Conservation (phyloP, 1,139 yeast species). For the Debaryomyces udenii region DNA sequence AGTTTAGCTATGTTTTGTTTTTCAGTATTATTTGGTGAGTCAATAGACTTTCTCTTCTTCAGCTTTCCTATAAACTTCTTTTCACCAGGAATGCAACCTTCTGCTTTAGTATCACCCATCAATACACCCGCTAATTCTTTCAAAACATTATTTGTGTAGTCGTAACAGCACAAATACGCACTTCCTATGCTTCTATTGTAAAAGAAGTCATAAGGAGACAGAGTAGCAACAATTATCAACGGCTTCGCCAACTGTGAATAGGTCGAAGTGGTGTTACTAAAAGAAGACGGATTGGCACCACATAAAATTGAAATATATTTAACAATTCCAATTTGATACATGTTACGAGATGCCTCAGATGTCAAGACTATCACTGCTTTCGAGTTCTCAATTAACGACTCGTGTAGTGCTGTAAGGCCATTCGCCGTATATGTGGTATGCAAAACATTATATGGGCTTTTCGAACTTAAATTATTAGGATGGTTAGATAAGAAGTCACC, state of each 20-base stretch:
- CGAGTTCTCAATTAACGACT: constrained; percentile 55
- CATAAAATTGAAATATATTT: constrained; percentile 61
- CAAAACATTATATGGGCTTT: constrained; percentile 48
- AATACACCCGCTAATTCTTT: constrained; percentile 53
- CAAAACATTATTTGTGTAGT: constrained; percentile 57
- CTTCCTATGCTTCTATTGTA: constrained; percentile 58
- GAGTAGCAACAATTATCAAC: constrained; percentile 61
- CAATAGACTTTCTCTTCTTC: constrained; percentile 22
- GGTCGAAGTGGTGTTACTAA: constrained; percentile 26
- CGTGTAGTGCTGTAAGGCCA: constrained; percentile 62
- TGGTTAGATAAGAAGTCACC: constrained; percentile 47
- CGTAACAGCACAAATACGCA: constrained; percentile 64
- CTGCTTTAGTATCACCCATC: constrained; percentile 57
- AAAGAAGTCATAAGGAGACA: constrained; percentile 66
- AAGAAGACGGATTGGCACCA: constrained; percentile 48
- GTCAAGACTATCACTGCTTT: constrained; percentile 61
- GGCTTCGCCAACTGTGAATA: constrained; percentile 47
- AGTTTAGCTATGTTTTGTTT: constrained; percentile 13
- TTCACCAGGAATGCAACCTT: constrained; percentile 63
- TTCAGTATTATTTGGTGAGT: constrained; percentile 7
- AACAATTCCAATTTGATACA: constrained; percentile 68
- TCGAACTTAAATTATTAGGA: constrained; percentile 23
- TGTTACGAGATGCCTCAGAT: constrained; percentile 64
- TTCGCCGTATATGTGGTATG: constrained; percentile 70
- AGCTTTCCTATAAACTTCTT: constrained; percentile 36